A percentile compares a stretch with the other conserved stretches of the same genome.
phyloP scores from a whole-genome alignment of 495 filamentous ascomycete genomes.

The Thermothielavioides terrestris region DNA sequence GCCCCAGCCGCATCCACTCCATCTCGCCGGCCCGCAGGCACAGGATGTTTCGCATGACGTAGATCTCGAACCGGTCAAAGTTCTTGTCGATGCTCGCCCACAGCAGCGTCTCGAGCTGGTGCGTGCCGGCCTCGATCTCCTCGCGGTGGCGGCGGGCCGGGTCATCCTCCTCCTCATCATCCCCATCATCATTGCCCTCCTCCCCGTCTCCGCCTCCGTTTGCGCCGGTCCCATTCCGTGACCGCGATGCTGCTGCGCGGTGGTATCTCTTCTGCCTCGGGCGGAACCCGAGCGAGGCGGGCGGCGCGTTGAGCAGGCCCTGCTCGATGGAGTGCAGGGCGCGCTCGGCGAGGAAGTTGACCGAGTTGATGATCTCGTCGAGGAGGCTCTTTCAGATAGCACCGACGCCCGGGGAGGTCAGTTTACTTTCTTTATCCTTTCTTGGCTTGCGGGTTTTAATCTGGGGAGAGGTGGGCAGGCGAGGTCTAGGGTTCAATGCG shows the following conservation, averaged over 20 bases:
- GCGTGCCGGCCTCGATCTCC: conserved; percentile 84
- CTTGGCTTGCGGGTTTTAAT: not conserved
- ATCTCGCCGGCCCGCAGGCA: conserved; percentile 61
- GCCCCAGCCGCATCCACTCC: conserved; percentile 68
- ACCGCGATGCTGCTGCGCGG: no score
- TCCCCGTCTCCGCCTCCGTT: not conserved
- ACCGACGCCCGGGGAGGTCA: no score
- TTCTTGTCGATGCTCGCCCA: conserved; percentile 91
- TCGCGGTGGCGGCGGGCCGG: conserved; percentile 38
- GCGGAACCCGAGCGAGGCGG: conserved; percentile 68
- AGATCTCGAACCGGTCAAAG: conserved; percentile 94
- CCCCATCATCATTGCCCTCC: not conserved
- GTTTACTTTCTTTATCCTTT: not conserved
- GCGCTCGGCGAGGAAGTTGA: conserved; percentile 82
- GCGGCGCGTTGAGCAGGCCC: conserved; percentile 62
- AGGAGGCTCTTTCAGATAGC: conserved; percentile 65
- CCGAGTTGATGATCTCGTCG: conserved; percentile 94
- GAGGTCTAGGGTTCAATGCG: no score
- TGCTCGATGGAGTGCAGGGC: conserved; percentile 76
- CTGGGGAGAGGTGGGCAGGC: not conserved
- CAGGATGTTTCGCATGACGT: conserved; percentile 80
- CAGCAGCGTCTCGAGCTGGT: conserved; percentile 90
- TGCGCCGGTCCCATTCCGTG: conserved; percentile 16
- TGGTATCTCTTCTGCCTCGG: conserved; percentile 19
- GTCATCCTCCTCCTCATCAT: conserved; percentile 33